Evolutionary conservation across 2,329 filamentous ascomycete genomes (phyloP).

Genomic region (Neophaeococcomyces mojaviensis): DNA sequence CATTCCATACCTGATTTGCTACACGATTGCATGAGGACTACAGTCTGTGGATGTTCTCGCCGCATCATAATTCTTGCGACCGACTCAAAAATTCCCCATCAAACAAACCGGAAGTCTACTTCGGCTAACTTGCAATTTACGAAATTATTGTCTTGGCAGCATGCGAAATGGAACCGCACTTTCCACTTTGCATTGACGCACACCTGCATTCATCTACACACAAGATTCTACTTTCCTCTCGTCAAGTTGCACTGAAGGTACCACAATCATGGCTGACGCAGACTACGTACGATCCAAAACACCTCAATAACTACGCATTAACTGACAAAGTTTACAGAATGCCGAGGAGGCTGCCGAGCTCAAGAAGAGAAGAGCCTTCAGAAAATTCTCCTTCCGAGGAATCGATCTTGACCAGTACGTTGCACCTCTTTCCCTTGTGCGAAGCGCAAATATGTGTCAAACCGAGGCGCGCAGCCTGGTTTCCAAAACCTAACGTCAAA

Average conservation of each 20-base stretch:
- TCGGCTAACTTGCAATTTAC: too few relatives aligned
- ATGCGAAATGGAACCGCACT: too few relatives aligned
- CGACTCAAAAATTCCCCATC: too few relatives aligned
- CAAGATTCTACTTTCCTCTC: too few relatives aligned
- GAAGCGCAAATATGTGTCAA: not conserved
- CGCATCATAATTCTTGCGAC: too few relatives aligned
- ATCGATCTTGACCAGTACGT: conserved; percentile 99
- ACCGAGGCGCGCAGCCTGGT: not conserved
- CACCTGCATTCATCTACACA: conserved; percentile 12
- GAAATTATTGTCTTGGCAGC: too few relatives aligned
- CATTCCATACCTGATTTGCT: too few relatives aligned
- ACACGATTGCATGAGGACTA: too few relatives aligned
- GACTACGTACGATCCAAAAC: conserved; percentile 66
- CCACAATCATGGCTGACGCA: conserved; percentile 74
- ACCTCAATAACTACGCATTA: not conserved
- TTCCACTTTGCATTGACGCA: too few relatives aligned
- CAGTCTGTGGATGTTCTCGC: too few relatives aligned
- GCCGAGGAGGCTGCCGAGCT: conserved; percentile 97
- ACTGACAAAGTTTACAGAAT: conserved; percentile 54
- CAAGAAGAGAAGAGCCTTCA: conserved; percentile 99
- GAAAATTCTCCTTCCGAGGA: conserved; percentile 99
- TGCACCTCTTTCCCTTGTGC: conserved; percentile 14
- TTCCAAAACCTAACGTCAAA: too few relatives aligned
- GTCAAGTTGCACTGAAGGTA: conserved; percentile 26
- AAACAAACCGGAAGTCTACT: too few relatives aligned